Evolutionary conservation across 768 basidiomycete species (phyloP), one percentile per base, ranked within the genome.

Genomic region (Daedaleopsis sinensis): DNA sequence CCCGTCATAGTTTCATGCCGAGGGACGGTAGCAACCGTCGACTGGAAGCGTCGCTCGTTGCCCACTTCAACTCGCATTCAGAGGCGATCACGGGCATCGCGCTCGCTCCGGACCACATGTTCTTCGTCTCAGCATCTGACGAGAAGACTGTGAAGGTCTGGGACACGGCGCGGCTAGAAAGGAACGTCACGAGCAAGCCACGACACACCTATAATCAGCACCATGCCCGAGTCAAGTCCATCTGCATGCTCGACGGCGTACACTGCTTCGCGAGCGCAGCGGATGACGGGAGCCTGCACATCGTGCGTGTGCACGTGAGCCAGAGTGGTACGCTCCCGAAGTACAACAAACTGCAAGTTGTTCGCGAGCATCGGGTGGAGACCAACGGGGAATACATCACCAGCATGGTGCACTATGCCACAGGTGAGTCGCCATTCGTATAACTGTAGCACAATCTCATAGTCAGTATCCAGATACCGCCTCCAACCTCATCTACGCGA

Each of bases 81-180:
- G 93, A 90, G 24, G 79, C 86, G 1, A 79, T 98, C 59, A 94
- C 90, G 2, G 83, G 86, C 9, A 78, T 98, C 23, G 89, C 89
- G 1, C 91, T 95, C 23, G 89, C 96, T 1, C 96, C 96, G 2
- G 97, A 98, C 69, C 94, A 97, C 68, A 77, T 88, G 71, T 99
- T 97, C 80, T 98, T 99, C 65, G 87, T 96, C 4, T 93, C 96
- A 0, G 87, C 91, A 39, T 96, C 94, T 0, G 88, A 98, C 63
- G 96, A 98, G 74, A 93, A 92, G 77, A 95, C 92, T 0, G 87
- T 96, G 70, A 96, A 94, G 72, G 82, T 92, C 44, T 97, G 94
- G 94, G 91, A 94, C 65, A 90, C 94, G 1, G 91, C 93, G 9
- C 81, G 94, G n/a, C 80, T 98, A 48, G 96, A 98, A 71, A 83